Percentiles rank a stretch among this genome's conserved stretches.
Evolutionary conservation across 2,329 filamentous ascomycete species (phyloP).

Genomic region (Cytospora schulzeri): DNA sequence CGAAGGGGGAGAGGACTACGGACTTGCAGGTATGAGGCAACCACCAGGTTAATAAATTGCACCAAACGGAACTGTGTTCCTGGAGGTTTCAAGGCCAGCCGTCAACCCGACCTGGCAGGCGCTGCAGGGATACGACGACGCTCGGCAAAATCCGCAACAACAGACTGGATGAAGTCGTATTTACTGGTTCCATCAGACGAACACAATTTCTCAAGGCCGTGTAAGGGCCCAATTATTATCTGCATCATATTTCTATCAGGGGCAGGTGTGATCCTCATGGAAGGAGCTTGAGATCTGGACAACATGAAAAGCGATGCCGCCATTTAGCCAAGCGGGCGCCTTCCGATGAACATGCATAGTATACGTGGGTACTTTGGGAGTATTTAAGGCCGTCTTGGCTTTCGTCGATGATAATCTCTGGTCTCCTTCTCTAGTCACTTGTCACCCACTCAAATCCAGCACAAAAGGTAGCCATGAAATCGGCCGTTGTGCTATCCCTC

Average conservation of each 20-base stretch:
- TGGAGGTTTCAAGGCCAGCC: not conserved
- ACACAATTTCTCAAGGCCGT: no score
- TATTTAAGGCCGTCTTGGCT: not conserved
- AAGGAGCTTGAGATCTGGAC: not conserved
- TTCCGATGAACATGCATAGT: not conserved
- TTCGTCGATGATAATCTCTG: no score
- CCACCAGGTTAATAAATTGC: not conserved
- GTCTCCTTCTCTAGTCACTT: no score
- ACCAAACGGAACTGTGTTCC: not conserved
- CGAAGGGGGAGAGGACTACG: not conserved
- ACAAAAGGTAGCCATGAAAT: constrained; percentile 6
- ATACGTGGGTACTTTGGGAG: not conserved
- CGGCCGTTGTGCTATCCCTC: constrained; percentile 11
- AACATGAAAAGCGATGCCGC: not conserved
- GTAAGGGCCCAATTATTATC: not conserved
- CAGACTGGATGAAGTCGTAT: not conserved
- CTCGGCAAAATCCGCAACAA: not conserved
- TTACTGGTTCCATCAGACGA: no score
- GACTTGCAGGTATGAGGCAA: not conserved
- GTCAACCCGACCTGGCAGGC: constrained; percentile 15
- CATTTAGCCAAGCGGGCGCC: not conserved
- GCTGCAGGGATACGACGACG: not conserved
- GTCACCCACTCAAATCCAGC: not conserved
- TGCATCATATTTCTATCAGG: not conserved
- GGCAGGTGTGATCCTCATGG: not conserved